Conservation (phyloP, 2,329 filamentous ascomycete species). For the Aureobasidium namibiae region DNA sequence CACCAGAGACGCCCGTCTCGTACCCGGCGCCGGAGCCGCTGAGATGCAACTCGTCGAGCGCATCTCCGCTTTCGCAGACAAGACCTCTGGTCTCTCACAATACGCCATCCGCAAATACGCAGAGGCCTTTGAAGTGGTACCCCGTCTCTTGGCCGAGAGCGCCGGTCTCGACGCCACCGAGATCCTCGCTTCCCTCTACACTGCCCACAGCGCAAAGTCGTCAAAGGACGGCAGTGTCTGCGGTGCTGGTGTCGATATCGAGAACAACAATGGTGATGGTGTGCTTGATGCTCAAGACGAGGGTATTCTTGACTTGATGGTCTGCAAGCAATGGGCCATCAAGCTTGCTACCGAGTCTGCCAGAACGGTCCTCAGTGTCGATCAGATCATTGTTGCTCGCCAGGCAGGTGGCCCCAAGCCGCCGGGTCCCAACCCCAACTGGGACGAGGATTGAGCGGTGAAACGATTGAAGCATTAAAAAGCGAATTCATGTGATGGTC, state of each 20-base stretch:
- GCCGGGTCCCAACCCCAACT: constrained; percentile 80
- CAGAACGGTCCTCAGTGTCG: constrained; percentile 86
- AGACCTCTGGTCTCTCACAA: constrained; percentile 84
- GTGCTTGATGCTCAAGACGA: constrained; percentile 78
- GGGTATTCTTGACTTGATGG: constrained; percentile 85
- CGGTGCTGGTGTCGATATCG: constrained; percentile 89
- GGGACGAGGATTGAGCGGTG: constrained; percentile 51
- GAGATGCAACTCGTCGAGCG: constrained; percentile 91
- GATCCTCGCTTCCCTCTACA: constrained; percentile 83
- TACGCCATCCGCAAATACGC: constrained; percentile 97
- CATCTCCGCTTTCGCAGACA: constrained; percentile 83
- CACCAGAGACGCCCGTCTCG: constrained; percentile 81
- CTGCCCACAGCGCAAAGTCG: constrained; percentile 62
- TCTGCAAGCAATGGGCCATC: constrained; percentile 93
- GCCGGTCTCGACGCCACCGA: constrained; percentile 97
- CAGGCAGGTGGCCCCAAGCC: constrained; percentile 97
- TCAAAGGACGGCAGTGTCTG: constrained; percentile 48
- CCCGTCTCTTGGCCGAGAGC: constrained; percentile 86
- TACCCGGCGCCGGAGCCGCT: constrained; percentile 88
- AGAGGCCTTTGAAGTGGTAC: constrained; percentile 95
- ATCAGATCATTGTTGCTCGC: constrained; percentile 97
- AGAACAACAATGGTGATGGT: constrained; percentile 74
- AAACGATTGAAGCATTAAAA: background rate
- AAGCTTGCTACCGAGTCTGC: constrained; percentile 93
- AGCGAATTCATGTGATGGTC: background rate